A percentile compares a stretch with the other conserved stretches of the same genome.
phyloP scores from a whole-genome alignment of 768 basidiomycete species.

The Mycena filopes region DNA sequence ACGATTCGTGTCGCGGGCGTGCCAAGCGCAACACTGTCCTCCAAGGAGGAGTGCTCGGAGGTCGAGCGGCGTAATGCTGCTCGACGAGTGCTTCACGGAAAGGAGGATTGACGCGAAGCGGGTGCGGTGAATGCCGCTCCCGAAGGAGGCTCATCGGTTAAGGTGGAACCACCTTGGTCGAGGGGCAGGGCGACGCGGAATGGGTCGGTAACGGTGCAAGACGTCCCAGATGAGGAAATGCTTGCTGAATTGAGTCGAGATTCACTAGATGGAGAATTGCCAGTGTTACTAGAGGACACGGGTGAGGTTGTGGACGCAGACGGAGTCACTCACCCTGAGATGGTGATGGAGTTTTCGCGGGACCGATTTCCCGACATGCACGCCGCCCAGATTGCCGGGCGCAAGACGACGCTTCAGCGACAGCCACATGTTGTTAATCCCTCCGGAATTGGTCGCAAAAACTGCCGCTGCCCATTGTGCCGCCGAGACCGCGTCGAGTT shows the following conservation, averaged over 20 bases:
- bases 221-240: constrained; percentile 12
- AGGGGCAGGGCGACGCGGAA: background rate
- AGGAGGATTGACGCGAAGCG: background rate
- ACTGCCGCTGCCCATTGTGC: background rate
- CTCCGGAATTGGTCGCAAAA: background rate
- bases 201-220: background rate
- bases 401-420: background rate
- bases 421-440: constrained; percentile 8
- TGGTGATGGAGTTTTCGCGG: background rate
- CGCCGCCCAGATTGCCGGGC: background rate
- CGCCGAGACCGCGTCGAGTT: background rate
- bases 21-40: background rate
- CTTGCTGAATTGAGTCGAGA: background rate
- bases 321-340: background rate
- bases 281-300: background rate
- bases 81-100: background rate
- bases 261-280: background rate
- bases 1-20: constrained; percentile 28
- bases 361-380: background rate
- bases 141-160: background rate
- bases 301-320: background rate
- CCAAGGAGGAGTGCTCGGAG: background rate
- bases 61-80: constrained; percentile 3
- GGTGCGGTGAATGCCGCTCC: background rate
- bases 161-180: background rate